Conservation (phyloP, 768 basidiomycete genomes). For the Pleurotus citrinopileatus region DNA sequence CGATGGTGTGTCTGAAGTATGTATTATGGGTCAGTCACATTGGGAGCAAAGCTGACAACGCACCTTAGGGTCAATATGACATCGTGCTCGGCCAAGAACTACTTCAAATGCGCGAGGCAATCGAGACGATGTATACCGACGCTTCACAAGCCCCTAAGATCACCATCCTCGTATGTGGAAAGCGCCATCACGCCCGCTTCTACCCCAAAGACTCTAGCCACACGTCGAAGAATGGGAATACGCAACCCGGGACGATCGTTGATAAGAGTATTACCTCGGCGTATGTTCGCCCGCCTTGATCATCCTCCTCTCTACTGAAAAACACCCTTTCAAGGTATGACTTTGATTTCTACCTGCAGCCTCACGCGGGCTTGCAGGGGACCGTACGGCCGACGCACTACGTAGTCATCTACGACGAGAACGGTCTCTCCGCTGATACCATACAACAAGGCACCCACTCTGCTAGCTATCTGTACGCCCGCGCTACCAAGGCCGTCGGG, state of each 20-base stretch:
- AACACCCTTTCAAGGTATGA: constrained; percentile 19
- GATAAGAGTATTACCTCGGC: constrained; percentile 75
- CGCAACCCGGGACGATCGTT: constrained; percentile 75
- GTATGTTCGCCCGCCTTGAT: constrained; percentile 30
- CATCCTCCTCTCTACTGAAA: not conserved
- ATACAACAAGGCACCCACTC: constrained; percentile 73
- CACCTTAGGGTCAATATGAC: constrained; percentile 66
- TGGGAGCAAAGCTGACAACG: not conserved
- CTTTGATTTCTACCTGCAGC: constrained; percentile 52
- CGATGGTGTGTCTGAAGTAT: constrained; percentile 80
- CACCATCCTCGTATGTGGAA: constrained; percentile 75
- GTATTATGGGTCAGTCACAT: constrained; percentile 13
- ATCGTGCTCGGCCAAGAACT: constrained; percentile 59
- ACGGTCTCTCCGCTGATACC: constrained; percentile 58
- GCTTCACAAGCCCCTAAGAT: constrained; percentile 38
- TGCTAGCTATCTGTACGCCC: constrained; percentile 71
- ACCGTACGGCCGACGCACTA: constrained; percentile 75
- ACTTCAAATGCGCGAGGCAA: constrained; percentile 58
- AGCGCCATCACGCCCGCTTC: constrained; percentile 34
- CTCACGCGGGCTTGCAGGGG: constrained; percentile 73
- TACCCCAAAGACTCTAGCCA: constrained; percentile 48
- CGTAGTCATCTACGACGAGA: constrained; percentile 79
- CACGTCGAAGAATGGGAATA: constrained; percentile 71
- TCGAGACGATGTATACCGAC: constrained; percentile 50
- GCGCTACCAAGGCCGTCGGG: constrained; percentile 83